Base-by-base conservation (phyloP, 176 grass and related monocot genomes). In the Phyllostachys edulis region DNA sequence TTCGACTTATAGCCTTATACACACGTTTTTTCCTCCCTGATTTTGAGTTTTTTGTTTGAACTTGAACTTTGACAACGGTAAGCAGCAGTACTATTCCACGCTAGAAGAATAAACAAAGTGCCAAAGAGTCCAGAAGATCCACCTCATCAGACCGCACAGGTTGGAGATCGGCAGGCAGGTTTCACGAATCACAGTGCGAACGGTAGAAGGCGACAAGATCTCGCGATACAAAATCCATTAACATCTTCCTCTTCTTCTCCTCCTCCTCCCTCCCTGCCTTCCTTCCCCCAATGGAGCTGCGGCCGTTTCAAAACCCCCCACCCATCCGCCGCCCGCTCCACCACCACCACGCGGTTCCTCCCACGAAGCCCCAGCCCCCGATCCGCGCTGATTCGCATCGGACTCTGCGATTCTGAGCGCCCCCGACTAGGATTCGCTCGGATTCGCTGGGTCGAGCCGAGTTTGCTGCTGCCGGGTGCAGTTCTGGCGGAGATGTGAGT, bases 401-500 rank as follows among this genome's bases (percentile, higher is more conserved):
- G 78, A 10, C 71, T 21, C 59, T 23, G 47, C 67, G 79, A 61
- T 17, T 61, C 84, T 90, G 84, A 87, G 18, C 34, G 34, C 16
- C 18, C 37, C 7, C 18, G 69, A 14, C 42, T 49, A 15, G 44
- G 69, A 29, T 47, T 80, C 57, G 59, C 40, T 70, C 5, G 40
- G 68, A 26, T 24, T 80, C 60, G 60, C 76, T 61, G 42, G 10
- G 15, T 4, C 52, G 39, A 6, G 15, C 40, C 16, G 18, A 79
- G n/a, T 23, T 18, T 9, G 54, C 14, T 24, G 45, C 42, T 73
- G 45, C 51, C 2, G 77, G 16, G n/a, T 21, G 67, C 34, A 7
- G 75, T 78, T 76, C 32, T 29, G 67, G 21, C 24, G 71, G 79
- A 50, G 68, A 92, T 92, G 90, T 79, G 91, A 85, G 70, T 52